phyloP scores from a whole-genome alignment of 2,329 filamentous ascomycete species.

The Apiospora kogelbergensis region DNA sequence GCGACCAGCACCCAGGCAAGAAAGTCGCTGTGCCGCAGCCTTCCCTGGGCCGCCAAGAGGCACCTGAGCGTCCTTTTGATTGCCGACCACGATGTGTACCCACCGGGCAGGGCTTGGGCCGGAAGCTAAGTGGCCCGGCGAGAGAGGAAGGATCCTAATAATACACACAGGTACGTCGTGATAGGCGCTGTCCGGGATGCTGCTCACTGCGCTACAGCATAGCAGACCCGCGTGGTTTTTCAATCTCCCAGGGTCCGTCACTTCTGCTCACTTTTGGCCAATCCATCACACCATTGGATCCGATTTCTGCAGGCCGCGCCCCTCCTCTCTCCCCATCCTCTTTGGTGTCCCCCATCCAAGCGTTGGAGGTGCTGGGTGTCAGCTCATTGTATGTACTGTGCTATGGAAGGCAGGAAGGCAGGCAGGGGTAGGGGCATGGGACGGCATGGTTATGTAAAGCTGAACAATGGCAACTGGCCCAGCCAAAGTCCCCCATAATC shows the following conservation, averaged over 20 bases:
- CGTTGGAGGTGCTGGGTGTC: neutral
- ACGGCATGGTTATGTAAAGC: neutral
- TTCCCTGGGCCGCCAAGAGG: no score
- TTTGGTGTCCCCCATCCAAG: neutral
- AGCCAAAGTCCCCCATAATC: neutral
- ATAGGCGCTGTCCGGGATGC: neutral
- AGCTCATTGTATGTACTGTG: neutral
- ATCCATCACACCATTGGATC: neutral
- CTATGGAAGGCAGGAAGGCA: neutral
- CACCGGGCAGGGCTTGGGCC: neutral
- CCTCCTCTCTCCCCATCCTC: neutral
- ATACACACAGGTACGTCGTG: neutral
- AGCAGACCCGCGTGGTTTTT: neutral
- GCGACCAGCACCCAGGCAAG: neutral
- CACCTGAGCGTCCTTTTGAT: neutral
- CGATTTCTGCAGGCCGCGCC: neutral
- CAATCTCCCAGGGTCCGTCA: neutral
- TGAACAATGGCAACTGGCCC: neutral
- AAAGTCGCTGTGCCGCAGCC: neutral
- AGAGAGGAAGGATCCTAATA: neutral
- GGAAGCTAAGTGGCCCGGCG: neutral
- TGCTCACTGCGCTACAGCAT: neutral
- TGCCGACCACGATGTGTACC: neutral
- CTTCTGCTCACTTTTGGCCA: neutral
- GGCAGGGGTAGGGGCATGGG: neutral